Base-by-base conservation (phyloP, 768 basidiomycete genomes). In the Gloeopeniophorella convolvens region DNA sequence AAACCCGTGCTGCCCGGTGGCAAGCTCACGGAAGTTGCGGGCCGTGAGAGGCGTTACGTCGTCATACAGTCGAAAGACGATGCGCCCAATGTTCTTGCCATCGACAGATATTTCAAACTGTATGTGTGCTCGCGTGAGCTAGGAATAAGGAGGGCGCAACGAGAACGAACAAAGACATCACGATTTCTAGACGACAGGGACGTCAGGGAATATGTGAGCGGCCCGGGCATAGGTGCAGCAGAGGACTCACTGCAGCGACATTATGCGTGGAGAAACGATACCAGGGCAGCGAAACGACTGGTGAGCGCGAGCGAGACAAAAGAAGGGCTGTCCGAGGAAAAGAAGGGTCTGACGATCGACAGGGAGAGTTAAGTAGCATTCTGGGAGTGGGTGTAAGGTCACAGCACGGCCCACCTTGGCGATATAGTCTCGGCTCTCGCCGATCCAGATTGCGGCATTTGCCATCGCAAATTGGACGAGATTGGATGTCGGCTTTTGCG, bases 11-110 rank as follows among this genome's bases (percentile, higher is more conserved):
- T 70, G 62, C 47, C 79, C 79, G 45, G 75, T 75, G 55, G 71
- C 72, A 42, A 80, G 66, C 60, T 74, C 76, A 51, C 79, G 73
- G 72, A 82, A 82, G 70, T 82, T 76, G 36, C 60, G 61, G 13
- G 73, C 67, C 18, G 73, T 75, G 61, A 67, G 67, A 50, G 74
- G 73, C 15, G 72, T 70, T 39, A 71, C 63, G 50, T 72, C 74
- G 61, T 78, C 75, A 65, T 71, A 76, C 32, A 82, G 71, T 68
- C 75, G 76, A 74, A 82, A 79, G 57, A 71, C 64, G 56, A 80
- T 70, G 48, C 68, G 62, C n/a, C 69, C 69, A 20, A 59, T 58
- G 33, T 57, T 59, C 40, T 57, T 52, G 20, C 54, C 50, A 48
- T 63, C 59, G 44, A 69, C 67, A 24, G 63, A 56, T 35, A 68